phyloP scores from a whole-genome alignment of 768 basidiomycete genomes.

The Lactarius akahatsu region DNA sequence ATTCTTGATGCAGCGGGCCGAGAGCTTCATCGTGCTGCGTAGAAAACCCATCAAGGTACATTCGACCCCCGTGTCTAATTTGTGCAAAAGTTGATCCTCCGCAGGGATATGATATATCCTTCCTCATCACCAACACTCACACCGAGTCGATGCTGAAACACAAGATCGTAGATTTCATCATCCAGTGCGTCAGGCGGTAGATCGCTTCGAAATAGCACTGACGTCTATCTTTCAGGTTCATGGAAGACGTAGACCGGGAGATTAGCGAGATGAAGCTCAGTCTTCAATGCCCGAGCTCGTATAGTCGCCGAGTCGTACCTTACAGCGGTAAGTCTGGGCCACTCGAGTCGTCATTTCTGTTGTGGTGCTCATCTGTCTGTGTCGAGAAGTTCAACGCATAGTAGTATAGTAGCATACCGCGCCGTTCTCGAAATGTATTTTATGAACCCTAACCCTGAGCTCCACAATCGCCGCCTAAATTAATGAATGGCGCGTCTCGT shows the following conservation, averaged over 20 bases:
- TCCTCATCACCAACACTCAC: constrained; percentile 96
- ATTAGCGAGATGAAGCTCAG: constrained; percentile 99
- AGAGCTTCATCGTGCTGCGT: constrained; percentile 94
- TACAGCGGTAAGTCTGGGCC: constrained; percentile 61
- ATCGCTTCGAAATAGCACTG: constrained; percentile 19
- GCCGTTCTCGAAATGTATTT: constrained; percentile 26
- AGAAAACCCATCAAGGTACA: constrained; percentile 87
- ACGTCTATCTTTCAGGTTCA: constrained; percentile 58
- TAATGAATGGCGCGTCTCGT: constrained; percentile 3
- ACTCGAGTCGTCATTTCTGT: constrained; percentile 11
- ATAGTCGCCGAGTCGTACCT: constrained; percentile 97
- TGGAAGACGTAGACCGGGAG: constrained; percentile 99
- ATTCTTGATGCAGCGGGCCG: constrained; percentile 99
- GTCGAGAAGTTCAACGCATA: constrained; percentile 32
- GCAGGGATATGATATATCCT: constrained; percentile 98
- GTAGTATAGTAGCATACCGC: constrained; percentile 11
- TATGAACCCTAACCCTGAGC: constrained; percentile 25
- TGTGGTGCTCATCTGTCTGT: neutral
- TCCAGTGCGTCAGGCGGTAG: constrained; percentile 57
- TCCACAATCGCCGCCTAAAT: constrained; percentile 6
- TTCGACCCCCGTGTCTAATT: constrained; percentile 21
- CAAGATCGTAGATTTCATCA: constrained; percentile 99
- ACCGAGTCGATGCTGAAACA: constrained; percentile 99
- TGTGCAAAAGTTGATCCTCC: neutral
- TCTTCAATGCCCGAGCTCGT: constrained; percentile 93